These are phyloP conservation scores for Starmerella tilneyi DNA, from an alignment of 805 yeast genomes.

Conservation along the genomic window DNA sequence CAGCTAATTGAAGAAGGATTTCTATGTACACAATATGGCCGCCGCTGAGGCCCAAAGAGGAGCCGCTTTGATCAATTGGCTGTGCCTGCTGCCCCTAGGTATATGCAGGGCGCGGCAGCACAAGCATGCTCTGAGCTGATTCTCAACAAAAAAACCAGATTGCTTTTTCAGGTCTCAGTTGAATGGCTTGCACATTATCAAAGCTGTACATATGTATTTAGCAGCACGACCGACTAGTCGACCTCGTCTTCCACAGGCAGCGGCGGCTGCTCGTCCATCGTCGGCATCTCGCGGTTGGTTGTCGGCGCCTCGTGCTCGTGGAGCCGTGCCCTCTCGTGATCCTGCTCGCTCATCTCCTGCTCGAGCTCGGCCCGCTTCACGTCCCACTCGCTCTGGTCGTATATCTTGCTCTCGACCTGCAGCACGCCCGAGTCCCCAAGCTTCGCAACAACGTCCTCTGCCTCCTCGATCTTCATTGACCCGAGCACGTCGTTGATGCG, in stretches of 20 bases:
- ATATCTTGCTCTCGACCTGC: conserved; percentile 53
- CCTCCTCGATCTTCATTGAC: conserved; percentile 59
- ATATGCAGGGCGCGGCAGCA: no score
- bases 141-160: no score
- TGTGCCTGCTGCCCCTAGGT: no score
- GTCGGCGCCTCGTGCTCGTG: conserved; percentile 6
- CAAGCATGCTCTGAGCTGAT: no score
- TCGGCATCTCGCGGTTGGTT: not conserved
- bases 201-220: no score
- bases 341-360: conserved; percentile 5
- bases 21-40: no score
- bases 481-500: conserved; percentile 77
- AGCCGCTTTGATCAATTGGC: no score
- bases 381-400: conserved; percentile 33
- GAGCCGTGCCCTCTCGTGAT: not conserved
- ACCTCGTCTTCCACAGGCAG: not conserved
- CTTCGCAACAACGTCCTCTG: conserved; percentile 62
- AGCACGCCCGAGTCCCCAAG: conserved; percentile 76
- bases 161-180: no score
- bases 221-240: not conserved
- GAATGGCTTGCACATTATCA: no score
- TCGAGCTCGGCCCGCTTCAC: conserved; percentile 24
- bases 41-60: no score
- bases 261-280: conserved; percentile 1
- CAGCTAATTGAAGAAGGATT: no score